Conservation (phyloP, 768 basidiomycete species). For the Lactarius akahatsu region DNA sequence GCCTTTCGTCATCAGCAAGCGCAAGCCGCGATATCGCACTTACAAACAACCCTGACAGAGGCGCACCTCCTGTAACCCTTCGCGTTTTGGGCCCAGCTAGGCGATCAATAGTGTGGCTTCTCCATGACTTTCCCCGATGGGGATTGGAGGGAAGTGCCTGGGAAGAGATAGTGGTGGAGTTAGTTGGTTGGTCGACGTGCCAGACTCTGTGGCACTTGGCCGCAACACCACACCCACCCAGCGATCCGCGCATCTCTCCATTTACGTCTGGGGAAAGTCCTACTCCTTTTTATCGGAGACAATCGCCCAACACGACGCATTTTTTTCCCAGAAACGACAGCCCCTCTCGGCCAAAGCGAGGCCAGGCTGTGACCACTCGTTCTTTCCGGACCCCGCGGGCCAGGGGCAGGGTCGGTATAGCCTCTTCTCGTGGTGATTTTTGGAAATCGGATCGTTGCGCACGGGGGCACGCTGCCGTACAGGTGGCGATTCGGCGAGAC, state of each 20-base stretch:
- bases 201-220: neutral
- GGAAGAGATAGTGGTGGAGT: neutral
- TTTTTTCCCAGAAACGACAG: too few species aligned
- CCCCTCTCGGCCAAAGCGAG: too few species aligned
- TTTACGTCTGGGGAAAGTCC: neutral
- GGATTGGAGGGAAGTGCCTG: neutral
- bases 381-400: neutral
- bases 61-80: neutral
- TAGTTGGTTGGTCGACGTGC: neutral
- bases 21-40: neutral
- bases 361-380: too few species aligned
- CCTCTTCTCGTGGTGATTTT: neutral
- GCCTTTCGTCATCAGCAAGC: neutral
- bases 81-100: neutral
- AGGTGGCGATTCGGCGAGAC: neutral
- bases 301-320: neutral
- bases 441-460: neutral
- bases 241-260: neutral
- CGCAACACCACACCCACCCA: neutral
- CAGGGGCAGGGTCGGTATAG: neutral
- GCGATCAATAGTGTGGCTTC: neutral
- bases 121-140: neutral
- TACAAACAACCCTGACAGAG: neutral
- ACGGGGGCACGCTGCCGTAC: neutral
- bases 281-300: neutral